Evolutionary conservation across 2,329 filamentous ascomycete genomes (phyloP).

Genomic region (Monilinia laxa): DNA sequence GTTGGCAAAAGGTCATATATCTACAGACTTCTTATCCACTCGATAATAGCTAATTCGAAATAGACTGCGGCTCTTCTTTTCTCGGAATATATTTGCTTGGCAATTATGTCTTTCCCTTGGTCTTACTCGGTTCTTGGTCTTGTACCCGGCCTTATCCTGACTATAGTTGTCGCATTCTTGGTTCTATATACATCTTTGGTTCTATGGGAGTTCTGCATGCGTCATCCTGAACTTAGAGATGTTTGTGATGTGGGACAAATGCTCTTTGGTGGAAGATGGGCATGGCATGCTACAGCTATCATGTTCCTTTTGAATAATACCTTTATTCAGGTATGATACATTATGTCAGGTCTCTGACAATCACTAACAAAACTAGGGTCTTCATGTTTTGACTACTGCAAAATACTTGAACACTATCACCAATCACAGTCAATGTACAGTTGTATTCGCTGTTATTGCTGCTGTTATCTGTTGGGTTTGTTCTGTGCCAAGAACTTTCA

Average conservation of each 20-base stretch:
- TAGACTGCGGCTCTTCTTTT: constrained; percentile 83
- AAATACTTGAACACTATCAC: constrained; percentile 91
- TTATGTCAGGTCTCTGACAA: background rate
- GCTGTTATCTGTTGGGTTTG: constrained; percentile 73
- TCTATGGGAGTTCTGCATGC: constrained; percentile 78
- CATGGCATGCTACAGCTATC: constrained; percentile 66
- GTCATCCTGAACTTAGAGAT: constrained; percentile 87
- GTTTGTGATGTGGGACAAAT: constrained; percentile 95
- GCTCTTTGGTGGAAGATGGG: constrained; percentile 84
- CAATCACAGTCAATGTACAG: constrained; percentile 69
- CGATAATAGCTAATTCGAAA: background rate
- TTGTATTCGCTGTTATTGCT: constrained; percentile 74
- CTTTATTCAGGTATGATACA: constrained; percentile 66
- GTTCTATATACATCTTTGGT: constrained; percentile 81
- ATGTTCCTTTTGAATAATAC: constrained; percentile 97
- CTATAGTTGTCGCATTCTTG: constrained; percentile 70
- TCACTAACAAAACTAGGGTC: constrained; percentile 48
- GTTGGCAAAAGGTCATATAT: constrained; percentile 71
- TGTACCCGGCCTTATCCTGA: constrained; percentile 82
- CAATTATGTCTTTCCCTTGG: constrained; percentile 94
- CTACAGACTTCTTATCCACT: constrained; percentile 39
- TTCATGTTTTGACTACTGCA: constrained; percentile 81
- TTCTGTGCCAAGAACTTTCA: constrained; percentile 84
- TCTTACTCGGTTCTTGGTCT: constrained; percentile 86
- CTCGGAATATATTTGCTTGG: constrained; percentile 90